Percentiles rank a stretch among this genome's conserved stretches.
These are phyloP conservation scores for Schoenoplectus triqueter DNA, from an alignment of 202 grass and related monocot genomes.

Conservation along the genomic window DNA sequence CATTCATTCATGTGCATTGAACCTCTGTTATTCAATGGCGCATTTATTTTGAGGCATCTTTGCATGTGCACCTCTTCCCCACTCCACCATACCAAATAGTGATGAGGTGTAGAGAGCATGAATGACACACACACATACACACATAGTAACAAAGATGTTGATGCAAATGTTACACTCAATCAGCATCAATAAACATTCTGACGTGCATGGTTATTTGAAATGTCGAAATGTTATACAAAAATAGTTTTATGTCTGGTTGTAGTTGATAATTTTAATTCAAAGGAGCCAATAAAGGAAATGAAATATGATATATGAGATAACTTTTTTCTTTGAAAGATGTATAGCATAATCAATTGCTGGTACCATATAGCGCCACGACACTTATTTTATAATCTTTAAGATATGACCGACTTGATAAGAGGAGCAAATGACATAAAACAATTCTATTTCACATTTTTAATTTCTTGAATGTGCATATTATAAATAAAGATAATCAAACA, in stretches of 20 bases:
- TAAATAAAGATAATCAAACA: neutral
- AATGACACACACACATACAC: neutral
- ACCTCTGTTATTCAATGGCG: slow-evolving; percentile 34
- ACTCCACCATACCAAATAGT: slow-evolving; percentile 17
- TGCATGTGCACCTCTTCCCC: slow-evolving; percentile 40
- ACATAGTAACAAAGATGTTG: neutral
- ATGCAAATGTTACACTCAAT: slow-evolving; percentile 27
- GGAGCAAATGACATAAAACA: neutral
- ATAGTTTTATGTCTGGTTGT: neutral
- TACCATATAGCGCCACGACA: neutral
- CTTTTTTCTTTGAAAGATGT: too few species aligned
- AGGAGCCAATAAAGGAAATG: neutral
- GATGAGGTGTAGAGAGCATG: slow-evolving; percentile 7
- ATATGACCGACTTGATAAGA: neutral
- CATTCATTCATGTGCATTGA: neutral
- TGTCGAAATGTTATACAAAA: neutral
- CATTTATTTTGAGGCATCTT: slow-evolving; percentile 40
- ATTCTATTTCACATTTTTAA: neutral
- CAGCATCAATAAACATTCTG: neutral
- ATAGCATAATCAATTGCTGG: too few species aligned
- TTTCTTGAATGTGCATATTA: neutral
- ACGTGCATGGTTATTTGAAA: slow-evolving; percentile 14
- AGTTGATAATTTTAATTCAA: neutral
- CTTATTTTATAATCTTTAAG: neutral
- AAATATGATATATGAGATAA: neutral